Evolutionary conservation across 805 yeast species (phyloP), one percentile per base, ranked within the genome.

Genomic region (Sugiyamaella valdiviana): DNA sequence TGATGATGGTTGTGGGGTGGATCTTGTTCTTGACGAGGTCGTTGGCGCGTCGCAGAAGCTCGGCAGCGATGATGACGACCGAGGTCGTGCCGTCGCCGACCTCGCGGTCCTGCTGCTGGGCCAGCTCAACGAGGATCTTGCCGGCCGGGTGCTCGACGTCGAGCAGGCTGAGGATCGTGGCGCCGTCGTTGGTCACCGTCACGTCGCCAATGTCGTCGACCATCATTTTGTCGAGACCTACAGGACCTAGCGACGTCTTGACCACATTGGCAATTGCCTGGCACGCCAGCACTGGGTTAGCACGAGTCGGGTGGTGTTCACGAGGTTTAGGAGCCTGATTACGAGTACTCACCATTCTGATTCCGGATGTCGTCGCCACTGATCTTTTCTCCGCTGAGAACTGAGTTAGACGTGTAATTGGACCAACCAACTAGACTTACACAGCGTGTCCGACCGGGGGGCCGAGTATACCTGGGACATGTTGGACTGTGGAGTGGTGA

Each of bases 91-190:
- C 98, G 63, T 90, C 98, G 52, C 97, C 99, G 46, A 93, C 96
- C 70, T 93, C 99, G 61, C 96, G 80, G 67, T 93, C 99, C 72
- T 93, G 99, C 68, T 93, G 98, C 67, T 93, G 96, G 2, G 99
- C 99, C 63, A 93, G 76, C 63, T 93, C 98, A 44, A 93, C 99
- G 50, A 93, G 73, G 59, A 93, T 93, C 71, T 89, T 91, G 15
- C 98, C 99, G 1, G 99, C 99, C 32, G 99, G 99, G 67, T 93
- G 99, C 69, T 93, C 96, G 45, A 93, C 98, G 64, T 93, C 99
- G 56, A 93, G 73, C 46, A 95, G 70, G 7, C 88, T 77, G 55
- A 93, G 73, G 60, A 93, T 93, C 3, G 99, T 93, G 51, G 99
- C 99, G 57, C 99, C 99, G 68, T 93, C 99, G 69, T 93, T 93